Percentiles rank a stretch among this genome's conserved stretches.
Evolutionary conservation across 1,139 yeast species (phyloP).

Genomic region (Hemisphaericaspora xylofermentans): DNA sequence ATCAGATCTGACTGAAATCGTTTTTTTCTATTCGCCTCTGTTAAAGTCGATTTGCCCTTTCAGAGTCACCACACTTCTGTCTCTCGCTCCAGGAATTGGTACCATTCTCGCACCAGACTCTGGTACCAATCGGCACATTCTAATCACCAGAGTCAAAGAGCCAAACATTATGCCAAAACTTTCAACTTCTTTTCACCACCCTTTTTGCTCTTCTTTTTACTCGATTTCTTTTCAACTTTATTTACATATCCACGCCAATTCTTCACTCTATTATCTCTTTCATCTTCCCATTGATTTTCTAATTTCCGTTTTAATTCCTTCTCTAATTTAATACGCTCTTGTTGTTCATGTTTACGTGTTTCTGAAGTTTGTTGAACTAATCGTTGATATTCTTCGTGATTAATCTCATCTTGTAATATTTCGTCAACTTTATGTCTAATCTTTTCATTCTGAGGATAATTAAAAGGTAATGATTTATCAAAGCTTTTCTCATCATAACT

Average conservation of each 20-base stretch:
- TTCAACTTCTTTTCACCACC: conserved; percentile 16
- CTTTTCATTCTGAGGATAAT: conserved; percentile 4
- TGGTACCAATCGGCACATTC: too few species aligned
- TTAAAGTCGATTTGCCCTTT: too few species aligned
- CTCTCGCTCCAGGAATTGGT: too few species aligned
- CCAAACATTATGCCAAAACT: conserved; percentile 32
- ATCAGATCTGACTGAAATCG: too few species aligned
- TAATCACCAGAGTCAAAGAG: too few species aligned
- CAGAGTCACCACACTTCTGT: too few species aligned
- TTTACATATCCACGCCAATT: conserved; percentile 59
- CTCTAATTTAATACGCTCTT: conserved; percentile 37
- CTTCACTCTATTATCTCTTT: conserved; percentile 56
- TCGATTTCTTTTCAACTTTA: conserved; percentile 44
- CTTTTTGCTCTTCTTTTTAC: conserved; percentile 37
- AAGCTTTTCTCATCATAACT: neutral
- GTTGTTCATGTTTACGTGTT: conserved; percentile 25
- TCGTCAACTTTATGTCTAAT: conserved; percentile 18
- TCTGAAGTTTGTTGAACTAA: conserved; percentile 32
- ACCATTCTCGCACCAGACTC: too few species aligned
- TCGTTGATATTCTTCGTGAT: conserved; percentile 34
- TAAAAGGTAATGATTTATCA: conserved; percentile 3
- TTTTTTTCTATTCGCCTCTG: too few species aligned
- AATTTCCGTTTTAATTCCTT: conserved; percentile 37
- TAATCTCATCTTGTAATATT: conserved; percentile 36
- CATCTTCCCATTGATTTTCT: conserved; percentile 62